Base-by-base conservation (phyloP, 805 yeast genomes). In the Yarrowia deformans region DNA sequence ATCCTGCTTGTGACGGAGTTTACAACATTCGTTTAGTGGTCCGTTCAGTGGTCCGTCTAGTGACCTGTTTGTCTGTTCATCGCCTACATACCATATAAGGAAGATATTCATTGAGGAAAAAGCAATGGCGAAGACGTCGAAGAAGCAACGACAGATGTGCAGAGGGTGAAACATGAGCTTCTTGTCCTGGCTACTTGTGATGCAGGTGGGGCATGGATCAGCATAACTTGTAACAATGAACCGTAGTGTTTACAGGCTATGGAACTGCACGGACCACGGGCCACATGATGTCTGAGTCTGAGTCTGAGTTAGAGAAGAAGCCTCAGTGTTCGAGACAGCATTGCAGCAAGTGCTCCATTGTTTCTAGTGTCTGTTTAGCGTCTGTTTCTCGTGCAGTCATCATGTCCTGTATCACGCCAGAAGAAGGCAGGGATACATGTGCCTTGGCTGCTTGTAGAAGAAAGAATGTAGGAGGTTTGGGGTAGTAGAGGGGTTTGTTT, bases 201-300 rank as follows among this genome's bases (percentile, higher is more conserved):
- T 50, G 55, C 55, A 50, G 39, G 55, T 32, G 3, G 55, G 6
- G 9, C 42, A 34, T n/a, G 42, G 56, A 52, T 52, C 56, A 35
- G 40, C 56, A 52, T 34, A 35, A 34, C 42, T 52, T 52, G 56
- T 34, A n/a, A 52, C 56, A 52, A 52, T 52, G 56, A 12, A 50
- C 34, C 55, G 55, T 32, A 34, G 29, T 4, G n/a, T n/a, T n/a
- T n/a, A n/a, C n/a, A n/a, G n/a, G n/a, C n/a, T 49, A 49, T 49
- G 34, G 7, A 7, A 29, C 55, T 49, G 55, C 55, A 32, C 55
- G 23, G 23, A 10, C 55, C 52, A 48, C 35, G 52, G 18, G 52
- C 29, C 29, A 23, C 29, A 23, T 2, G 3, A 23, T 23, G 29
- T 23, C 29, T 23, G 29, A 23, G 29, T 23, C 29, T 23, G 29